Evolutionary conservation across 2,329 filamentous ascomycete species (phyloP).

Genomic region (Aspergillus amoenus): DNA sequence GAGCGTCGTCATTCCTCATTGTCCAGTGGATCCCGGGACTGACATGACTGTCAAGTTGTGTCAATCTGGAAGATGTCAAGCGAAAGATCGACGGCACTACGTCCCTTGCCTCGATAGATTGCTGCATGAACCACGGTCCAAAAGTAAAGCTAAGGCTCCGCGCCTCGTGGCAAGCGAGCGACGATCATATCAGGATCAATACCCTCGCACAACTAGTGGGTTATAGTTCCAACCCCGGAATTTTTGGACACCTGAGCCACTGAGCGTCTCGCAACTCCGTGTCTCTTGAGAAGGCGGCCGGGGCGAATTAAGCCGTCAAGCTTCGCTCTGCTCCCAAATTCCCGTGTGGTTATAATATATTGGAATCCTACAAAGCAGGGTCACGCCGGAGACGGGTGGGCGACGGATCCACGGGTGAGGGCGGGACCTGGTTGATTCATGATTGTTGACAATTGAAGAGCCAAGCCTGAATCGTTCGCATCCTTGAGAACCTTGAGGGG

Average conservation of each 20-base stretch:
- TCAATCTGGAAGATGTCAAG: neutral
- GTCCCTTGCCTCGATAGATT: neutral
- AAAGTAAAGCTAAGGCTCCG: neutral
- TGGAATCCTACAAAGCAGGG: neutral
- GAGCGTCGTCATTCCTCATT: neutral
- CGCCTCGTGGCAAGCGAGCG: slow-evolving; percentile 2
- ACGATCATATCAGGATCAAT: neutral
- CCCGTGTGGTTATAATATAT: neutral
- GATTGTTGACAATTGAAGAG: neutral
- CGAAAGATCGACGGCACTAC: neutral
- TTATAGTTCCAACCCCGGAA: neutral
- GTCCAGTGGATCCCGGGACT: neutral
- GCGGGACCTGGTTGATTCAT: neutral
- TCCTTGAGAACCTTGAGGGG: too few relatives aligned
- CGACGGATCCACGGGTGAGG: neutral
- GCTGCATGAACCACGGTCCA: neutral
- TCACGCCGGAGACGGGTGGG: neutral
- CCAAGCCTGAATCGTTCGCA: neutral
- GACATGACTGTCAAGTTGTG: neutral
- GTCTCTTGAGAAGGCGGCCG: too few relatives aligned
- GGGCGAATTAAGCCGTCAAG: too few relatives aligned
- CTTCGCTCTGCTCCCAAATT: neutral
- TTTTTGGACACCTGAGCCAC: too few relatives aligned
- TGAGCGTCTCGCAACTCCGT: too few relatives aligned
- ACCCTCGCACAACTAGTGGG: neutral